Conservation (phyloP, 495 filamentous ascomycete species). For the Corynascus novoguineensis region DNA sequence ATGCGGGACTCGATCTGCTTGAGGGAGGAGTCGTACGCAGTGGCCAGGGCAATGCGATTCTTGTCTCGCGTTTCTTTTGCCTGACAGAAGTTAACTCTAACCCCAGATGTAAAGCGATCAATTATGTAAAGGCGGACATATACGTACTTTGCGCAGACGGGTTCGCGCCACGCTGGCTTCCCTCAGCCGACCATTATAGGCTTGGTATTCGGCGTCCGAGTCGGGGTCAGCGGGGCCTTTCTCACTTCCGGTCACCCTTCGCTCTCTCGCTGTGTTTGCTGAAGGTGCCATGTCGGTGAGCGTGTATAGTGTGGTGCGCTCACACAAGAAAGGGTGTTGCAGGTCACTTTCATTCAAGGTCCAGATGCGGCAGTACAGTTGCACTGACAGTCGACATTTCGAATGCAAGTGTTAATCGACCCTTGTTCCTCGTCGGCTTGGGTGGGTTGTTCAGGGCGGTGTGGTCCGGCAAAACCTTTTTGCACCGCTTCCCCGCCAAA, state of each 20-base stretch:
- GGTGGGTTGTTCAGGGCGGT: conserved; percentile 20
- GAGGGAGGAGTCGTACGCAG: conserved; percentile 14
- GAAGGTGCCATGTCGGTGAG: conserved; percentile 17
- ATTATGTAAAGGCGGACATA: neutral
- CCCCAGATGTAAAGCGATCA: neutral
- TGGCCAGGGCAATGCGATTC: conserved; percentile 18
- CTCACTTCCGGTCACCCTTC: neutral
- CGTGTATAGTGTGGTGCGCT: neutral
- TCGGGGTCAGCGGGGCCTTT: neutral
- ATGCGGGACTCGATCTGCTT: conserved; percentile 17
- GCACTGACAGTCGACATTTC: neutral
- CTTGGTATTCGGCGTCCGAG: conserved; percentile 20
- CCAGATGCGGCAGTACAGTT: neutral
- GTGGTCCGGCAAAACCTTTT: conserved; percentile 16
- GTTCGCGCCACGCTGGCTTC: conserved; percentile 20
- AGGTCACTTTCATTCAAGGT: conserved; percentile 11
- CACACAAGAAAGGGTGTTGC: neutral
- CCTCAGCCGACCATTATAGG: conserved; percentile 15
- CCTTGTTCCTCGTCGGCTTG: conserved; percentile 11
- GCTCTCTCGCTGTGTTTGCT: conserved; percentile 18
- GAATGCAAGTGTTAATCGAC: neutral
- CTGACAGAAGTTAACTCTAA: neutral
- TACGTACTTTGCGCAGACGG: conserved; percentile 19
- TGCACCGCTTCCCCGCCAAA: conserved; percentile 27
- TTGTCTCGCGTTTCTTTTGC: conserved; percentile 24